These are phyloP conservation scores for Didymella segeticola DNA, from an alignment of 2,329 filamentous ascomycete genomes.

Conservation along the genomic window DNA sequence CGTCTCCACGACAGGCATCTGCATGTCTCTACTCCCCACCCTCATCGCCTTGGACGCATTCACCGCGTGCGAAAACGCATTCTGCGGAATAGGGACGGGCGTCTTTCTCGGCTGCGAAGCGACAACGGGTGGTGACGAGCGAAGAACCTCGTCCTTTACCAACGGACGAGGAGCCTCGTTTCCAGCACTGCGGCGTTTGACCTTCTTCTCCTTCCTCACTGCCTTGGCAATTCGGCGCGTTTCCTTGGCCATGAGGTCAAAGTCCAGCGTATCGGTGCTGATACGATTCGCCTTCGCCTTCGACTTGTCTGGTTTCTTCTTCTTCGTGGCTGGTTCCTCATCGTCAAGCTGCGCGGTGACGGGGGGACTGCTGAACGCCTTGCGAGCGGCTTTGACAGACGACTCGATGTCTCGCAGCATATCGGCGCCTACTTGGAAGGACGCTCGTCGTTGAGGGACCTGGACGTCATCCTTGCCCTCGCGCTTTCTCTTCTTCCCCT, in stretches of 20 bases:
- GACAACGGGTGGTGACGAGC: background rate
- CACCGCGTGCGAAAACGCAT: background rate
- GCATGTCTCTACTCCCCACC: background rate
- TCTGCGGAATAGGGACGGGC: conserved; percentile 22
- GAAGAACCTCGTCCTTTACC: background rate
- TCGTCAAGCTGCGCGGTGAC: background rate
- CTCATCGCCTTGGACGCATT: background rate
- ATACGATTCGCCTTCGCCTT: conserved; percentile 5
- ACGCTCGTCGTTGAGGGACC: background rate
- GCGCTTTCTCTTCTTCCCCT: conserved; percentile 29
- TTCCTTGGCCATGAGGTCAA: conserved; percentile 9
- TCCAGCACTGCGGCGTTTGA: background rate
- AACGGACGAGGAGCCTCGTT: background rate
- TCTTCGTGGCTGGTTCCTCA: background rate
- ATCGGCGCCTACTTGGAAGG: conserved; percentile 1
- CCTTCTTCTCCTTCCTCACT: conserved; percentile 14
- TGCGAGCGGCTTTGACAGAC: conserved; percentile 14
- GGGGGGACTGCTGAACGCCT: conserved; percentile 6
- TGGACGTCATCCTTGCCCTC: conserved; percentile 3
- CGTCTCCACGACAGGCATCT: conserved; percentile 23
- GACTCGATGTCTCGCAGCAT: conserved; percentile 21
- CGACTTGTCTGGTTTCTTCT: no score
- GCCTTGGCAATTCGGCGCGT: conserved; percentile 1
- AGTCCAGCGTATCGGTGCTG: background rate
- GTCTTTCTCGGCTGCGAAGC: conserved; percentile 13